Base-by-base conservation (phyloP, 2,329 filamentous ascomycete species). In the Colletotrichum sublineola region DNA sequence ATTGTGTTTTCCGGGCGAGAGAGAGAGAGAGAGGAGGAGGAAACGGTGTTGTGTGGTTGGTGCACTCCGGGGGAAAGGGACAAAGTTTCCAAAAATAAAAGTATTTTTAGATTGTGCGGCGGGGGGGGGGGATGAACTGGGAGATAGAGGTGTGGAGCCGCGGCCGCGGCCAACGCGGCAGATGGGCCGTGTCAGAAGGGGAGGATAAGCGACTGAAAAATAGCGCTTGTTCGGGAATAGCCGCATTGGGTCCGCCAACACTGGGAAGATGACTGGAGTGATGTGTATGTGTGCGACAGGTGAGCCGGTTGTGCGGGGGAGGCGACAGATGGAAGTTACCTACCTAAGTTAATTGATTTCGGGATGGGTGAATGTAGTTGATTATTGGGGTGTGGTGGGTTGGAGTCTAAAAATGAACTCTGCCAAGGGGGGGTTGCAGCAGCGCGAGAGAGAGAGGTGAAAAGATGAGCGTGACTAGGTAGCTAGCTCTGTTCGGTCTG, bases 361-460 rank as follows among this genome's bases (percentile, higher is more conserved):
- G 20, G 20, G 31, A 18, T 8, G 58, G 11, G 20, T 24, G 1
- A 15, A n/a, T 12, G 44, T 46, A 20, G 42, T 44, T 38, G 20
- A 6, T 5, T 33, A 12, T n/a, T 14, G 14, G 9, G 24, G 52
- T 53, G 52, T 33, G 44, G 50, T 31, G 55, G 29, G 56, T 67
- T 56, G 68, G 68, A 64, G 68, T 71, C 68, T 71, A 68, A 71
- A 71, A 71, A 63, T 68, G 68, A 68, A 58, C 38, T 38, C 12
- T n/a, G 33, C 20, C 18, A 20, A n/a, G 53, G 52, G 9, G 5
- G 20, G 53, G 33, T 38, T 38, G 53, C 33, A 56, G 53, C 33
- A 38, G 18, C 18, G 33, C 12, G 33, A n/a, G 33, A 40, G 14
- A 53, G 24, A 53, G 24, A 46, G 44, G 18, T n/a, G 18, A 8